Evolutionary conservation across 768 basidiomycete genomes (phyloP), one percentile per base, ranked within the genome.

Genomic region (Suillus alpinus): DNA sequence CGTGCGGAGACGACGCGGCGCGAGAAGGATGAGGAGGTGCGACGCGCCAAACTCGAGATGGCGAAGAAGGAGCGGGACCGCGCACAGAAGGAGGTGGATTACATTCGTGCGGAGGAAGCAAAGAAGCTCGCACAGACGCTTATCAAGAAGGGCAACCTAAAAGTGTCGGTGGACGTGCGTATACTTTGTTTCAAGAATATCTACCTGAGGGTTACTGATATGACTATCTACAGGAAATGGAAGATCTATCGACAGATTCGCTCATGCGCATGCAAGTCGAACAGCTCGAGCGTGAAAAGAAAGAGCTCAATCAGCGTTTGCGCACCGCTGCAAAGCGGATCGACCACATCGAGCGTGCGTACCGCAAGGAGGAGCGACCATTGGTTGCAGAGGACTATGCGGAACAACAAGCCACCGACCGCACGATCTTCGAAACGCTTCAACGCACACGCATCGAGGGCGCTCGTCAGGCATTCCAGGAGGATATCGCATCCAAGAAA

Each of bases 241-340:
- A 93, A 67, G 86, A 85, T 56, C 80, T 91, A 63, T 93, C 93
- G 73, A 94, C 94, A 9, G 89, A 92, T 68, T 86, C 86, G 51
- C 84, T 98, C 63, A 89, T 98, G 73, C 85, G 83, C 34, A 85
- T 97, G 66, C 95, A 97, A 73, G 94, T 97, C 40, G 88, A 94
- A 65, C 94, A 98, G 70, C 82, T 98, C 49, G 97, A 97, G 78
- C 97, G 96, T 78, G 95, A 98, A 78, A 96, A 95, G 82, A 89
- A 86, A 68, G 91, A 94, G 66, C 79, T 92, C 64, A 83, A 81
- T 60, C 91, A 94, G 67, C 84, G 90, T 23, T 81, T 96, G 52
- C 88, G 94, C 26, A 85, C 95, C 65, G 82, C 88, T 47, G 72
- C 87, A 40, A 98, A 98, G 77, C 89, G 95, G 29, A 84, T 98